A percentile compares a stretch with the other conserved stretches of the same genome.
Conservation (phyloP, 345 rosid genomes). For the Lepidium africanum region DNA sequence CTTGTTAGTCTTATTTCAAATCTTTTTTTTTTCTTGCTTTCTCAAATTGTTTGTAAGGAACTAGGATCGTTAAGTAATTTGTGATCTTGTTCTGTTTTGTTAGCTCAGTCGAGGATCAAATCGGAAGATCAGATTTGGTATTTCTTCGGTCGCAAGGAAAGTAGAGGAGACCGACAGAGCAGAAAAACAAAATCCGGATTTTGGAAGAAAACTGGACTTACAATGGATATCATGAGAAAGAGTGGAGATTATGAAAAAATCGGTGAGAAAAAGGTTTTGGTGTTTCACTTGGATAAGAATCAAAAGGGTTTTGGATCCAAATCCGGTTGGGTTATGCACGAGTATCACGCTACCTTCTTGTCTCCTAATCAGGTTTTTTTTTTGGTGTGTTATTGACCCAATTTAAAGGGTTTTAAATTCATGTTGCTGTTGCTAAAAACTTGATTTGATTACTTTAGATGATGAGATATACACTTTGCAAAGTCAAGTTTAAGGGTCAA, state of each 20-base stretch:
- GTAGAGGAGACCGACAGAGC: slow-evolving; percentile 10
- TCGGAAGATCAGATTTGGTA: slow-evolving; percentile 28
- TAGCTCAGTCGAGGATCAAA: slow-evolving; percentile 6
- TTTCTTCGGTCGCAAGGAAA: slow-evolving; percentile 34
- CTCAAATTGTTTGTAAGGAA: too few species aligned
- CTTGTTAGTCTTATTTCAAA: slow-evolving; percentile 16
- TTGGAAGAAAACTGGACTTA: slow-evolving; percentile 47
- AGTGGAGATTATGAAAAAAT: neutral
- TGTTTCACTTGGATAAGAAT: slow-evolving; percentile 25
- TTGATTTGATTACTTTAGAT: neutral
- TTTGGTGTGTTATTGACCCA: neutral
- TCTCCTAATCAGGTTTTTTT: neutral
- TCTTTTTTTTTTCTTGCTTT: too few species aligned
- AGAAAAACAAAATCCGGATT: slow-evolving; percentile 34
- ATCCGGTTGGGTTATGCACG: slow-evolving; percentile 32
- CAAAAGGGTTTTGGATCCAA: neutral
- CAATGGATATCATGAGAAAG: slow-evolving; percentile 9
- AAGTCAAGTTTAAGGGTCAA: slow-evolving; percentile 24
- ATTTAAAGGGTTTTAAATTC: too few species aligned
- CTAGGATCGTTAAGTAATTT: neutral
- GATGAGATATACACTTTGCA: slow-evolving; percentile 27
- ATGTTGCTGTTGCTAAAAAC: neutral
- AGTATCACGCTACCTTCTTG: neutral
- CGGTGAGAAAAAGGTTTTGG: slow-evolving; percentile 39
- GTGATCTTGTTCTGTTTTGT: neutral